These are phyloP conservation scores for Leccinum fallax DNA, from an alignment of 1,284 basidiomycete species.

Conservation along the genomic window DNA sequence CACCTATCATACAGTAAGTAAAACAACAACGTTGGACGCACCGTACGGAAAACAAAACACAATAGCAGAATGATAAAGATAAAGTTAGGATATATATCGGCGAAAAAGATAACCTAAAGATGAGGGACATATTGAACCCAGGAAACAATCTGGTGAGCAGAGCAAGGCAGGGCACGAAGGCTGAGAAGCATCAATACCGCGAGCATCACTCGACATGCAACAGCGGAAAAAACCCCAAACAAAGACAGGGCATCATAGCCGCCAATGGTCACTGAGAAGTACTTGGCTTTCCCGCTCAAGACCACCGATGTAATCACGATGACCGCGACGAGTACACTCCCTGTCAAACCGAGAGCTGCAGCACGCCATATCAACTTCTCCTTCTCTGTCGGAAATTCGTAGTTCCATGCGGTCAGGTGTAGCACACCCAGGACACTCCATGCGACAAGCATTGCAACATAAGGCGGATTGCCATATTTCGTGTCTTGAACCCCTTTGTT, in stretches of 20 bases:
- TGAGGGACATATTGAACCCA: neutral
- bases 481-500: neutral
- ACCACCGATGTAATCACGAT: neutral
- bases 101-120: neutral
- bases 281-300: neutral
- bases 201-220: neutral
- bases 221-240: neutral
- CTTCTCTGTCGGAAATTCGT: neutral
- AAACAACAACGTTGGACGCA: neutral
- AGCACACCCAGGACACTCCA: neutral
- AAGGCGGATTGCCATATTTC: neutral
- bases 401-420: neutral
- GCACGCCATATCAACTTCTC: neutral
- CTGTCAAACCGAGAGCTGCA: neutral
- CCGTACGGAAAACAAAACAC: neutral
- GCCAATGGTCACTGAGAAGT: neutral
- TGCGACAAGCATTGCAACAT: neutral
- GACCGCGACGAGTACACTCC: neutral
- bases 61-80: neutral
- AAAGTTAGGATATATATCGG: neutral
- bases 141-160: neutral
- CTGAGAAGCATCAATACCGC: neutral
- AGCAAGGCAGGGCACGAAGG: neutral
- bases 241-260: neutral
- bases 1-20: neutral